Conservation (phyloP, 345 rosid species). For the Atalantia buxifolia region DNA sequence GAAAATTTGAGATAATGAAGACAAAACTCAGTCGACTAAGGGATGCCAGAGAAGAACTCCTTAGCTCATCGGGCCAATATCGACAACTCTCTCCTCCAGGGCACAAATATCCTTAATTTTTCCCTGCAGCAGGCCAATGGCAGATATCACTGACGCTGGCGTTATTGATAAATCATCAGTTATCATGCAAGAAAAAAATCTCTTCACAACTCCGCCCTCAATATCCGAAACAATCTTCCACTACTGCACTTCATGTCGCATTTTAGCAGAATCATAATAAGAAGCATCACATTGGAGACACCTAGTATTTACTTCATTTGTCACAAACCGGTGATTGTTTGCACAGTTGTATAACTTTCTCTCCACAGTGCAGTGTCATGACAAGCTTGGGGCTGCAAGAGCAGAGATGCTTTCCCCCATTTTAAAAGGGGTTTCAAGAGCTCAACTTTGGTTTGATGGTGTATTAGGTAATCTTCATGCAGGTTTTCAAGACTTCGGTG, state of each 20-base stretch:
- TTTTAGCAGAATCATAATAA: too few relatives aligned
- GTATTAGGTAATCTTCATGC: neutral
- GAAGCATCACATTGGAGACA: neutral
- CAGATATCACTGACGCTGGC: slow-evolving; percentile 13
- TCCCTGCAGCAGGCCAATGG: neutral
- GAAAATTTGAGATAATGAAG: neutral
- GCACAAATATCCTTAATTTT: neutral
- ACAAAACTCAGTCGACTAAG: neutral
- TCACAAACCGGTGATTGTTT: neutral
- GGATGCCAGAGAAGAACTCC: neutral
- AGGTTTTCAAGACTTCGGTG: neutral
- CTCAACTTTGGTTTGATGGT: neutral
- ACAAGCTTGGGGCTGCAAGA: neutral
- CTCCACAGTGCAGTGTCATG: neutral
- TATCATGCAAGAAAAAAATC: slow-evolving; percentile 10
- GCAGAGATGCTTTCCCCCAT: neutral
- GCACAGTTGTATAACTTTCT: neutral
- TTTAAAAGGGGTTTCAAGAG: neutral
- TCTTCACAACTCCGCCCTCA: slow-evolving; percentile 8
- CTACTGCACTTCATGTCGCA: neutral
- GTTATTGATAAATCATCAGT: slow-evolving; percentile 9
- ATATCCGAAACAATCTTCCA: neutral
- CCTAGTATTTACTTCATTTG: rapidly evolving
- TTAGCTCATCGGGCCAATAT: neutral
- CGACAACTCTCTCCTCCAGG: neutral